Base-by-base conservation (phyloP, 345 rosid species). In the Carallia pectinifolia region DNA sequence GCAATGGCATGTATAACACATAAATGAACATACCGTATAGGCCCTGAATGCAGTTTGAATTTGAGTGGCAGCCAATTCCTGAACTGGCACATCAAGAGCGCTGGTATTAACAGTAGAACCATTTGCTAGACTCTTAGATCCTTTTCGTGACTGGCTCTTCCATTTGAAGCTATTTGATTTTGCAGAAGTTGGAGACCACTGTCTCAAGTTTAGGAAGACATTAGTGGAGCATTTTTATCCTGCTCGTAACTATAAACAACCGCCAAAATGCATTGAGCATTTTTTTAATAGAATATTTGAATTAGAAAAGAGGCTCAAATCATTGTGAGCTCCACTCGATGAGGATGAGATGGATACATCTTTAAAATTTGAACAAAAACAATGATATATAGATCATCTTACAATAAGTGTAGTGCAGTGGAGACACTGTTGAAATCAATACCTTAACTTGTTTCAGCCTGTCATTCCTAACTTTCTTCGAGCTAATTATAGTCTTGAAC, bases 11-110 rank as follows among this genome's bases (percentile, higher is more conserved):
- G 12, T 15, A 44, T 12, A 44, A 12, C 50, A 44, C 12, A 3
- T 44, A 12, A 44, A 44, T 10, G 59, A 60, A 68, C 75, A 38
- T 71, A 91, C 99, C 88, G 70, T 75, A 71, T 87, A 88, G 60
- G 97, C 97, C 73, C 89, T 79, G 67, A 90, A 88, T 73, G 93
- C 97, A 37, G 80, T 77, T 71, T 77, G 80, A 68, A 77, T 77
- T 27, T 34, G 72, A 30, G 63, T 77, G 73, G 76, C 80, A 56
- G 80, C 80, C 67, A 72, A 63, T 39, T 68, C 70, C 66, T 77
- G 76, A 63, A 52, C 69, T 55, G 80, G 76, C 63, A 67, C 37
- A 40, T 30, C 55, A 7, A 48, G 69, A 50, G 63, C 38, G 50
- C 29, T 44, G 31, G 64, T 44, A 61, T 72, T 77, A 37, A 23